Conservation (phyloP, 176 grass and related monocot species). For the Carex kokanica region DNA sequence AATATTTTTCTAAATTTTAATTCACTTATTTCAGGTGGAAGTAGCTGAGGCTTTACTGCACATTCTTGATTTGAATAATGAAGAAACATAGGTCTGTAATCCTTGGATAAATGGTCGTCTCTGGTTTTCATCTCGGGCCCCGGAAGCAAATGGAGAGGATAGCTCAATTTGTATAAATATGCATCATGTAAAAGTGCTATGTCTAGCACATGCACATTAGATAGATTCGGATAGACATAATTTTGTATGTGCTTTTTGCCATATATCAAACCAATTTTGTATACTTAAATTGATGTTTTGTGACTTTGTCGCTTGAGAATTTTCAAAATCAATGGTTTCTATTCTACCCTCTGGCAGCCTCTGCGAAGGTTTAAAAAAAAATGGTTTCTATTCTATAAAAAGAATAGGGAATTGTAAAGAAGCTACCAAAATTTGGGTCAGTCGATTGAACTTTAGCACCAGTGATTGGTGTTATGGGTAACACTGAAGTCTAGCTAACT, state of each 20-base stretch:
- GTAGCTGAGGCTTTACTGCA: neutral
- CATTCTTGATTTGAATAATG: conserved; percentile 25
- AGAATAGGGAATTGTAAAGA: too few species aligned
- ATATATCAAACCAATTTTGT: neutral
- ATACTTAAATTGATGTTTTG: neutral
- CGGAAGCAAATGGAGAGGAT: neutral
- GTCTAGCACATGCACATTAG: neutral
- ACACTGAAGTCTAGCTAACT: too few species aligned
- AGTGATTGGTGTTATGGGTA: too few species aligned
- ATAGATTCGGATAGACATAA: neutral
- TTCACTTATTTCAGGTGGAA: conserved; percentile 39
- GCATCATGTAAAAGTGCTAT: neutral
- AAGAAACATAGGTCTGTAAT: conserved; percentile 26
- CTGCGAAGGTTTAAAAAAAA: too few species aligned
- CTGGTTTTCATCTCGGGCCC: neutral
- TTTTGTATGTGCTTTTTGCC: neutral
- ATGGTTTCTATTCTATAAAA: too few species aligned
- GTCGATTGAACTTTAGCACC: too few species aligned
- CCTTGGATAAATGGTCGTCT: neutral
- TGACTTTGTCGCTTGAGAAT: too few species aligned
- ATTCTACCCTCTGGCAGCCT: too few species aligned
- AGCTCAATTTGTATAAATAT: conserved; percentile 20
- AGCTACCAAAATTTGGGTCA: too few species aligned
- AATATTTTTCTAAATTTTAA: neutral
- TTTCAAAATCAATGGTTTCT: too few species aligned